Evolutionary conservation across 768 basidiomycete genomes (phyloP), one percentile per base, ranked within the genome.

Genomic region (Hydnomerulius pinastri): DNA sequence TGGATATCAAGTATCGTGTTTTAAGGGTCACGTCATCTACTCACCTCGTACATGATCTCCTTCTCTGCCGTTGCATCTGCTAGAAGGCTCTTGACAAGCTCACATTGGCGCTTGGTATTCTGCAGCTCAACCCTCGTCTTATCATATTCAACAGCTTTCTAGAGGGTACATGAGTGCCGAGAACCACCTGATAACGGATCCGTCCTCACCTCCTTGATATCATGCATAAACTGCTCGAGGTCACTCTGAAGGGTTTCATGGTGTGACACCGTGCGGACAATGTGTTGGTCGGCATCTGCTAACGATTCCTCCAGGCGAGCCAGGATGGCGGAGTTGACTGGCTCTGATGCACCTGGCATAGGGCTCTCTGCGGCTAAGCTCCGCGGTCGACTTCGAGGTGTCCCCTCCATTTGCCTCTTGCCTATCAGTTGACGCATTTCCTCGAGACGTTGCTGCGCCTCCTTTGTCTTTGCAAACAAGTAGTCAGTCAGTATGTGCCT

Each of bases 41-140:
- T 60, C 35, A 93, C 92, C 77, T 93, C 89, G 56, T 94, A 95
- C 80, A 96, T 87, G 65, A 92, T 89, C 61, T 94, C 90, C 68
- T 95, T 90, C 73, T 97, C 94, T 2, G 84, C 78, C 8, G 86
- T 88, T 27, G 83, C 81, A 60, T 95, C 89, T 15, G 79, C 77
- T 12, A 92, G 74, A 24, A 94, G 76, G 56, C 81, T 82, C 67
- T 90, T 90, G 4, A 93, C 81, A 24, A 92, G 71, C 57, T 90
- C 90, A 53, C 83, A 86, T 65, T 91, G 88, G 15, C 88, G 79
- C 56, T 80, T 86, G 15, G 80, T 69, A 55, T 80, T 83, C 61
- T 85, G 80, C 25, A 93, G 74, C 54, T 92, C 90, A 23, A 78
- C 66, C 44, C 77, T 76, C 18, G 78, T 67, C 48, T 76, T 79